Base-by-base conservation (phyloP, 2,329 filamentous ascomycete genomes). In the Aureobasidium sp. region DNA sequence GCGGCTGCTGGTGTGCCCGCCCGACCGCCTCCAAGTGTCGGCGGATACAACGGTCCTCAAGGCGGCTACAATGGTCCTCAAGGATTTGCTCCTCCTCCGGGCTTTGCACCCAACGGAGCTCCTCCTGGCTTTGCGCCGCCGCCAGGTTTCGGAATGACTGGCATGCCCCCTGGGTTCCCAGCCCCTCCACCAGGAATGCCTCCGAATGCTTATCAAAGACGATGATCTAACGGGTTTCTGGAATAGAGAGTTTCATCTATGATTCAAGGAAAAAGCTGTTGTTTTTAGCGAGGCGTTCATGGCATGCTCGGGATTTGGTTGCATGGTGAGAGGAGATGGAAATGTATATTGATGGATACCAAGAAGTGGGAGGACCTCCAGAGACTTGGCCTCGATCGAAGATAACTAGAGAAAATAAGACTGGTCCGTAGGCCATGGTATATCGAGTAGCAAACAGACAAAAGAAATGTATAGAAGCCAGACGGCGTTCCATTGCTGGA, bases 1-100 rank as follows among this genome's bases (percentile, higher is more conserved):
- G 77, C 81, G 8, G 82, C 81, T 31, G 80, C 82, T 17, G 84
- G 84, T 15, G 72, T 86, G 29, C 87, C 88, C 42, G 85, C 87
- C 62, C 78, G 87, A 42, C 88, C 88, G n/a, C 88, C 88, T 4
- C 85, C 85, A 19, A 84, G 81, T 17, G 84, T 87, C 68, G 85
- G 78, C 54, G 85, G 85, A 1, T 89, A 88, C 70, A 87, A 86
- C 45, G 87, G 87, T 11, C 86, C 83, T 15, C 79, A 82, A 60
- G 76, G 78, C 58, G 47, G 47, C n/a, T 50, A 50, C 31, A 81
- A 81, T 68, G 73, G 77, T 52, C 79, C 79, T 3, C 74, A 77
- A 45, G 74, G 78, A 61, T 73, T 75, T 17, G 61, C 37, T 12
- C 80, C 81, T 29, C 73, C 74, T 33, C 68, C 58, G 66, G 69